Conservation (phyloP, 176 grass and related monocot genomes). For the Lolium perenne region DNA sequence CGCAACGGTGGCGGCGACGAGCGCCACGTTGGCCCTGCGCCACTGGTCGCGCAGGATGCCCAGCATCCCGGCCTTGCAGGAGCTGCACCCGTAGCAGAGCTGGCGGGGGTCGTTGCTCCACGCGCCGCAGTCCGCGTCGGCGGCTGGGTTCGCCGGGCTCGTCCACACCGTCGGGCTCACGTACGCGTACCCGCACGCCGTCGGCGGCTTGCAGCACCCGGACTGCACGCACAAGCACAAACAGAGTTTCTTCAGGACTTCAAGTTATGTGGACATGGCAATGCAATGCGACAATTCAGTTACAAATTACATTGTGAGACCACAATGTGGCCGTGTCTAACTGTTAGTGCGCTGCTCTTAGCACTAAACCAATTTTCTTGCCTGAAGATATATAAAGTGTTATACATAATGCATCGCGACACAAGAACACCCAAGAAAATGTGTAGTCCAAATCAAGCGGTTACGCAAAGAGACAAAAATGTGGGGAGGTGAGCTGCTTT, state of each 20-base stretch:
- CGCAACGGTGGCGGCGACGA: constrained; percentile 68
- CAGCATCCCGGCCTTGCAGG: constrained; percentile 85
- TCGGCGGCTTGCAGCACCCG: constrained; percentile 94
- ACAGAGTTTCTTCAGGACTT: neutral
- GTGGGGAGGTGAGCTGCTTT: neutral
- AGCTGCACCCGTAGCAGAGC: constrained; percentile 81
- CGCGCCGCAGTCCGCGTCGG: constrained; percentile 63
- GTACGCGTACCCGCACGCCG: constrained; percentile 73
- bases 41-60: constrained; percentile 73
- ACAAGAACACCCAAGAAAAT: neutral
- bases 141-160: constrained; percentile 62
- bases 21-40: constrained; percentile 72
- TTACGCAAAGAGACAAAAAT: constrained; percentile 21
- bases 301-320: neutral
- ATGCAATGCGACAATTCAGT: neutral
- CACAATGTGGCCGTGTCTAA: too few species aligned
- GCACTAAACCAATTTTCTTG: neutral
- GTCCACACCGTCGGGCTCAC: constrained; percentile 78
- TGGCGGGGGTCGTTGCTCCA: constrained; percentile 84
- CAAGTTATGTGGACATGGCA: neutral
- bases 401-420: too few species aligned
- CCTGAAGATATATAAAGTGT: neutral
- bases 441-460: neutral
- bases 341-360: too few species aligned
- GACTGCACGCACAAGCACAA: constrained; percentile 43